Evolutionary conservation across 305 asterid species (phyloP).

Genomic region (Solanum hybrid): DNA sequence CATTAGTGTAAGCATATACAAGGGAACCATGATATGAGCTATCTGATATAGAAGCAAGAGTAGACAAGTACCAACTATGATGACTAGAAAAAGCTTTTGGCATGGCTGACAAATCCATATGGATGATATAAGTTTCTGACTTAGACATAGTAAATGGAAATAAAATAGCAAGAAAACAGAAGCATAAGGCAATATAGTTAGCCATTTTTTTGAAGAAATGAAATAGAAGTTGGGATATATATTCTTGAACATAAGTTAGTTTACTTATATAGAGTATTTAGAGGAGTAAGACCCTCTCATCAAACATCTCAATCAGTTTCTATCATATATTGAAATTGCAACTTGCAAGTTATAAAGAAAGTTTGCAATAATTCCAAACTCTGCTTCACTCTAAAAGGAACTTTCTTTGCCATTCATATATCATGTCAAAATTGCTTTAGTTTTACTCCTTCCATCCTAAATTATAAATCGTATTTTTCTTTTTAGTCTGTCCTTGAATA

Average conservation of each 20-base stretch:
- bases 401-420: neutral
- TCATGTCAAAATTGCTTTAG: neutral
- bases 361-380: neutral
- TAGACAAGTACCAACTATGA: slow-evolving; percentile 22
- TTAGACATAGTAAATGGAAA: neutral
- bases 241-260: neutral
- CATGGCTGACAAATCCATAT: slow-evolving; percentile 30
- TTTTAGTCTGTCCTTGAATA: neutral
- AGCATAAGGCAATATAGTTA: slow-evolving; percentile 2
- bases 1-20: slow-evolving; percentile 48
- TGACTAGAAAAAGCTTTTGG: slow-evolving; percentile 23
- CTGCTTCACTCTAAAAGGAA: neutral
- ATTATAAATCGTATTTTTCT: neutral
- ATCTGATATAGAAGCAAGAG: slow-evolving; percentile 40
- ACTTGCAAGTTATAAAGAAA: neutral
- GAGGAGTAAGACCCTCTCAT: slow-evolving; percentile 10
- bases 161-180: neutral
- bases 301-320: slow-evolving; percentile 11
- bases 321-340: neutral
- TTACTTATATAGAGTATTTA: slow-evolving; percentile 12
- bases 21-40: neutral
- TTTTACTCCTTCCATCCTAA: neutral
- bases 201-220: slow-evolving; percentile 15
- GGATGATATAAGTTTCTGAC: slow-evolving; percentile 24
- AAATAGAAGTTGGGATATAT: neutral